Percentiles rank a stretch among this genome's conserved stretches.
Conservation (phyloP, 1,139 yeast genomes). For the Saccharomyces hybrid region DNA sequence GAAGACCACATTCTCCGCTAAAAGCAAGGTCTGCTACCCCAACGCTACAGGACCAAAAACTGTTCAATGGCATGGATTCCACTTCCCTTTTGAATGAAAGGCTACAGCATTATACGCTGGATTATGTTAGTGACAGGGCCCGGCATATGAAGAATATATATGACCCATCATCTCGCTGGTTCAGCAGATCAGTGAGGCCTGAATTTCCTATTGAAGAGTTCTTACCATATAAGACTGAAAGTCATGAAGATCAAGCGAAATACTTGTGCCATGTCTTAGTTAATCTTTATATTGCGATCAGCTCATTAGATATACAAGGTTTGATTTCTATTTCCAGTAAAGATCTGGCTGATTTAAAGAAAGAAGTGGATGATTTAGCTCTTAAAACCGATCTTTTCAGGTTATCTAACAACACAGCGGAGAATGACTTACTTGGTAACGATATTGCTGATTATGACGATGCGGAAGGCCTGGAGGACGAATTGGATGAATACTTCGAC, state of each 20-base stretch:
- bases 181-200: slow-evolving; percentile 44
- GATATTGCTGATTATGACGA: slow-evolving; percentile 39
- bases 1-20: slow-evolving; percentile 2
- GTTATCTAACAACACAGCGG: slow-evolving; percentile 23
- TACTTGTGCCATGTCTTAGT: slow-evolving; percentile 74
- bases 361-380: slow-evolving; percentile 45
- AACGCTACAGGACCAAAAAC: slow-evolving; percentile 9
- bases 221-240: slow-evolving; percentile 72
- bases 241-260: slow-evolving; percentile 59
- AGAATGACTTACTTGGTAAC: slow-evolving; percentile 28
- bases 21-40: slow-evolving; percentile 28
- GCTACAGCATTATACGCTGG: slow-evolving; percentile 46
- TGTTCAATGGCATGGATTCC: slow-evolving; percentile 17
- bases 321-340: slow-evolving; percentile 59
- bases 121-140: slow-evolving; percentile 47
- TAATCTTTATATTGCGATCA: slow-evolving; percentile 71
- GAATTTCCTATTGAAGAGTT: slow-evolving; percentile 52
- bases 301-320: slow-evolving; percentile 72
- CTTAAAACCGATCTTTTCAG: slow-evolving; percentile 45
- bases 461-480: slow-evolving; percentile 38
- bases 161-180: slow-evolving; percentile 51
- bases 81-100: slow-evolving; percentile 31
- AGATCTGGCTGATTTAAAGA: slow-evolving; percentile 40
- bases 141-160: slow-evolving; percentile 37
- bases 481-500: slow-evolving; percentile 36